Evolutionary conservation across 192 early-diverging fungal genomes (phyloP), one percentile per base, ranked within the genome.

Genomic region (Chytriomyces hyalinus): DNA sequence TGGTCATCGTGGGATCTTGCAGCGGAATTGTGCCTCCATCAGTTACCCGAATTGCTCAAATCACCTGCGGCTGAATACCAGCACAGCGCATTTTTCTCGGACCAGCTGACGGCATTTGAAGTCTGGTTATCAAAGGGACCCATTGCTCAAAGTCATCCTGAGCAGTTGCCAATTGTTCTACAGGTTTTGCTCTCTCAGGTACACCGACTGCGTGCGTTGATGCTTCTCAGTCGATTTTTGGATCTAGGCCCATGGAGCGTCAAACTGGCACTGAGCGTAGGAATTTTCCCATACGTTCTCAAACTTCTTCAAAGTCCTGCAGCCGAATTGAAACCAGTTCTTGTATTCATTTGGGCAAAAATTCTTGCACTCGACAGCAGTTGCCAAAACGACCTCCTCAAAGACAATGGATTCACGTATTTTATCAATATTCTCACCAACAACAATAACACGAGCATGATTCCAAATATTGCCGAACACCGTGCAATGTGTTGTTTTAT

Each of bases 331-430:
- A 93, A 95, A 76, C 95, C 95, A 48, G 94, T 97, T 11, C 87
- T 99, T 26, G 95, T 97, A 5, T 95, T 98, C 71, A 97, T 99
- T 67, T 99, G 97, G 96, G 93, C 96, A 11, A 92, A 97, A 78
- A 92, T 99, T 65, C 87, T 97, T 47, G 97, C 96, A 0, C 95
- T 98, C 0, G 97, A 99, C 79, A 85, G 88, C 59, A 90, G 90
- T 28, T 94, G 96, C 79, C 94, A 95, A 73, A 92, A 90, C 44
- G 96, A 98, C 77, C 83, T 99, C 60, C 82, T 97, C 66, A 97
- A 96, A 81, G 92, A 94, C 81, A 92, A 93, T 76, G 95, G 94
- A 10, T 96, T 92, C 80, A 87, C 90, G 24, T 98, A 99, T 81
- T 99, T 99, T 84, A 89, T 97, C 61, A 92, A 89, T 59, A 94